Base-by-base conservation (phyloP, 1,284 basidiomycete genomes). In the Marasmius tenuissimus region DNA sequence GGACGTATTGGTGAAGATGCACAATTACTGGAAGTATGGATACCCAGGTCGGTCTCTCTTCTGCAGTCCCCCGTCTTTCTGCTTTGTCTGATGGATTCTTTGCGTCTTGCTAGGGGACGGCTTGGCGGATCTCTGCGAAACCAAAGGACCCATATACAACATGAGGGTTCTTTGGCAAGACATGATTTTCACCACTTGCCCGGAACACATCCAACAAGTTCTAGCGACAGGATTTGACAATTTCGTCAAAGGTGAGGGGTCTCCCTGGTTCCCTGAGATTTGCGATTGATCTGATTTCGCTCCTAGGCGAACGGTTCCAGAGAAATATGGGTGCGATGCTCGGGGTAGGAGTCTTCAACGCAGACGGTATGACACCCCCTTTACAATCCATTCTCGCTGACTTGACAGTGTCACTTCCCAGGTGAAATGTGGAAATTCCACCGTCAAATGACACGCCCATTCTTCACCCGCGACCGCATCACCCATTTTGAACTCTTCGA, bases 311-410 rank as follows among this genome's bases (percentile, higher is more conserved):
- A 57, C 66, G 71, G 10, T 78, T 81, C 57, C 70, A 72, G 39
- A 52, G 70, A 10, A 70, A 67, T 10, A 78, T 80, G 76, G 67
- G 67, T 4, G 71, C 78, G 8, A 73, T 87, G 14, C 69, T 86
- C 10, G 86, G 85, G 1, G 78, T 79, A 4, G 85, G 85, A 0
- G 82, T 87, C 1, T 87, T 88, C 67, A 87, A 87, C 62, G 80
- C 83, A 5, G 85, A 88, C 63, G 85, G 85, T 79, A 59, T 61
- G 73, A 59, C 52, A 37, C 4, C 7, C 52, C 37, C 9, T 11
- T 20, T 22, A 38, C 59, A 45, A 0, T 37, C 11, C n/a, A 18
- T 42, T 18, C 10, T 3, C 22, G 5, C 9, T 35, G 1, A 27
- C 9, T 52, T 37, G 49, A 27, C 51, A 49, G 27, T 47, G 42